Evolutionary conservation across 2,329 filamentous ascomycete genomes (phyloP), one percentile per base, ranked within the genome.

Genomic region (Apiospora rasikravindrae): DNA sequence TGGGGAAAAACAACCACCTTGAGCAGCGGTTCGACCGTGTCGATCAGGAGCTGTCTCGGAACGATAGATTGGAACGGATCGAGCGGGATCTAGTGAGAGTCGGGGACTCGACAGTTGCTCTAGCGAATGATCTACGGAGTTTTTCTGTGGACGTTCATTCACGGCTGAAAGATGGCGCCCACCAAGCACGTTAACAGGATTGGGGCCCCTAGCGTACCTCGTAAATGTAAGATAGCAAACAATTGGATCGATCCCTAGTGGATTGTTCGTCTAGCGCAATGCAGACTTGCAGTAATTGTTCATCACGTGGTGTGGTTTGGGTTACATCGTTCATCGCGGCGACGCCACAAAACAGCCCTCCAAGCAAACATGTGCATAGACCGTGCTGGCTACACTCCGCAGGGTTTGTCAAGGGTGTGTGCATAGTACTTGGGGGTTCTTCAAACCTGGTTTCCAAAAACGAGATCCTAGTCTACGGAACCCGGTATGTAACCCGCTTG

Each of bases 31-130:
- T 57, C 51, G 51, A 57, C 24, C 51, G 51, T 57, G 26, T 57
- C 51, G 51, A 57, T 57, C 51, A 57, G 51, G 51, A 57, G 24
- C 51, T 57, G 26, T 57, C 51, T 57, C 51, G 51, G 51, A 57
- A 57, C 51, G 26, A 57, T 57, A 57, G 51, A 57, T 57, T 57
- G 14, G 51, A 57, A 57, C 51, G 51, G 51, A 57, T 57, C 26
- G 51, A 57, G 51, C 51, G 51, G 51, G 51, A 57, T 57, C 51
- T 57, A 24, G 51, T 57, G 13, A 57, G 51, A 29, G 51, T 57
- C 13, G 51, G 51, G 51, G 51, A 57, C 51, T 57, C 51, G 26
- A 57, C 26, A 57, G 51, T 57, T 57, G 26, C 51, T 57, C 14
- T 57, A 29, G 26, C 26, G 4, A 57, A 57, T 57, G 51, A 57